Percentiles rank a stretch among this genome's conserved stretches.
phyloP scores from a whole-genome alignment of 2,329 filamentous ascomycete genomes.

The Penicillium sp. region DNA sequence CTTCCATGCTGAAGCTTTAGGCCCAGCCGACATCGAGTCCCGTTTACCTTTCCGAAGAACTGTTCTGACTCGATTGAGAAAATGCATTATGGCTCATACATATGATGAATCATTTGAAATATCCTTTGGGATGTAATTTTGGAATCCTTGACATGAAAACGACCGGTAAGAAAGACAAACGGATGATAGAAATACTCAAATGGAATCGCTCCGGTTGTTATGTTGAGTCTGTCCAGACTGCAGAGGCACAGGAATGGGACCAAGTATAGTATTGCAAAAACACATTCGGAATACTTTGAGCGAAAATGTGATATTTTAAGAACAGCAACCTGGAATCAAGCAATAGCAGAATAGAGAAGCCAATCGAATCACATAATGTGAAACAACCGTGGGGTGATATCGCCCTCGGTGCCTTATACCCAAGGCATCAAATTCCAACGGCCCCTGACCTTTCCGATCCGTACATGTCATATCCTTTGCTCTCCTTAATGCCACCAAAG shows the following conservation, averaged over 20 bases:
- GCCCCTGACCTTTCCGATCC: not conserved
- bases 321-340: not conserved
- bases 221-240: not conserved
- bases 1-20: slow-evolving; percentile 22
- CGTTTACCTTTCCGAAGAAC: slow-evolving; percentile 15
- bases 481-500: not conserved
- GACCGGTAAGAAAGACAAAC: not conserved
- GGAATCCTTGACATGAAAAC: not conserved
- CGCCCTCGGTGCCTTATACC: not conserved
- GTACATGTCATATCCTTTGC: not conserved
- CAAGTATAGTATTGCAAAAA: not conserved
- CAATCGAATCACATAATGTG: not conserved
- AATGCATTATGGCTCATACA: slow-evolving; percentile 11
- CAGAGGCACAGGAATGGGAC: not conserved
- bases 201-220: not conserved
- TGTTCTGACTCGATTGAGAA: slow-evolving; percentile 17
- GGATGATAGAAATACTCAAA: not conserved
- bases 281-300: not conserved
- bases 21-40: not conserved
- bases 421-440: not conserved
- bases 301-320: not conserved
- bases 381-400: slow-evolving; percentile 3
- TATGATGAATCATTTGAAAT: not conserved
- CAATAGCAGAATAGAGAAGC: not conserved
- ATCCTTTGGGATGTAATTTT: not conserved